These are phyloP conservation scores for Pisolithus albus DNA, from an alignment of 768 basidiomycete species.

Conservation along the genomic window DNA sequence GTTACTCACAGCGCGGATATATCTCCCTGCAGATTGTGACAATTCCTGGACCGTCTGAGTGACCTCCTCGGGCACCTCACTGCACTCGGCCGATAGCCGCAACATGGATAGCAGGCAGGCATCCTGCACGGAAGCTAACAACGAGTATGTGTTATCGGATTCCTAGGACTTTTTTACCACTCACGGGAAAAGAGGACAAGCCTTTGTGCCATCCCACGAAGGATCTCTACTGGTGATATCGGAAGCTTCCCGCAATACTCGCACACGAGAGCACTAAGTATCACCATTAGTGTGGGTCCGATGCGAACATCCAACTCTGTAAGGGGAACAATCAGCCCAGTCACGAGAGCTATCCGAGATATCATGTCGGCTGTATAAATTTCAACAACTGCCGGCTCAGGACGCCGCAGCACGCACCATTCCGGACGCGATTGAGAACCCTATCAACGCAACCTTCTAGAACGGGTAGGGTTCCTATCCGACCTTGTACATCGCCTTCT, in stretches of 20 bases:
- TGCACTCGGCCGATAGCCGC: constrained; percentile 53
- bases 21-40: constrained; percentile 39
- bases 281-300: constrained; percentile 58
- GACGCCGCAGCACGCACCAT: constrained; percentile 34
- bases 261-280: constrained; percentile 61
- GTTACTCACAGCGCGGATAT: constrained; percentile 50
- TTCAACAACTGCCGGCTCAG: constrained; percentile 4
- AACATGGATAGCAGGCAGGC: constrained; percentile 67
- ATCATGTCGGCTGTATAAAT: constrained; percentile 29
- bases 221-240: constrained; percentile 42
- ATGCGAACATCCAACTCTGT: constrained; percentile 30
- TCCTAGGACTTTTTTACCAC: constrained; percentile 20
- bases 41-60: constrained; percentile 37
- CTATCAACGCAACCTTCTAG: constrained; percentile 53
- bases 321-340: constrained; percentile 39
- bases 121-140: constrained; percentile 64
- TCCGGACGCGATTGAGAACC: constrained; percentile 43
- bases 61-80: constrained; percentile 43
- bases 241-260: constrained; percentile 51
- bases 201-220: constrained; percentile 39
- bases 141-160: not conserved
- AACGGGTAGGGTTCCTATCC: constrained; percentile 32
- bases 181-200: constrained; percentile 39
- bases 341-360: constrained; percentile 40
- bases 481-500: constrained; percentile 28